Evolutionary conservation across 78 protist genomes (phyloP).

Genomic region (Paulinella micropora): DNA sequence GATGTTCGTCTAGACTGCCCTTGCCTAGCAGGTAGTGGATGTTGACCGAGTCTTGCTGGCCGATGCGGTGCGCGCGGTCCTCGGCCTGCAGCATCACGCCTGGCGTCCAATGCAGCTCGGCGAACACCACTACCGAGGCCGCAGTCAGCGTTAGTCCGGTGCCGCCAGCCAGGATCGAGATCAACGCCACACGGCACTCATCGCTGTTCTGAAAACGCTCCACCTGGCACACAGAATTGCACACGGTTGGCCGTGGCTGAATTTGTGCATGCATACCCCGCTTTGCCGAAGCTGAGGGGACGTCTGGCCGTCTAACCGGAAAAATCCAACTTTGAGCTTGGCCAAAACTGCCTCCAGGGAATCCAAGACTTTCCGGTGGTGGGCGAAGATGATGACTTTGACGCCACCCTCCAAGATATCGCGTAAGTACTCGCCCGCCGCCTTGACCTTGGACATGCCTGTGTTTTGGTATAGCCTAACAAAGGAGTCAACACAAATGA

Average conservation of each 20-base stretch:
- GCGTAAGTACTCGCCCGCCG: no score
- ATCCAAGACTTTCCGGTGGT: not conserved
- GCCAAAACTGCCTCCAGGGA: not conserved
- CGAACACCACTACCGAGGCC: slow-evolving; percentile 57
- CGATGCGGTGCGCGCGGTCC: slow-evolving; percentile 38
- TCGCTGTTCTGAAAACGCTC: slow-evolving; percentile 38
- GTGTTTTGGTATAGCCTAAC: no score
- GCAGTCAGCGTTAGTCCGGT: slow-evolving; percentile 65
- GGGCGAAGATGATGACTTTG: not conserved
- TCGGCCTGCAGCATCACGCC: slow-evolving; percentile 21
- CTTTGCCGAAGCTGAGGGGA: no score
- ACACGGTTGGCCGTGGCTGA: no score
- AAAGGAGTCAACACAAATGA: no score
- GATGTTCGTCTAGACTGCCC: no score
- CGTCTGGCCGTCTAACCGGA: not conserved
- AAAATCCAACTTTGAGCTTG: not conserved
- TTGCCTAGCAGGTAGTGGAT: no score
- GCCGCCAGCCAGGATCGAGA: slow-evolving; percentile 62
- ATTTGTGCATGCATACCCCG: no score
- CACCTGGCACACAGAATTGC: no score
- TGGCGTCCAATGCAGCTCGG: slow-evolving; percentile 64
- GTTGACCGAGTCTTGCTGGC: slow-evolving; percentile 5
- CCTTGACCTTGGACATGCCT: no score
- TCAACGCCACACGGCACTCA: slow-evolving; percentile 52
- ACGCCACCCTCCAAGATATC: no score